Evolutionary conservation across 192 early-diverging fungal species (phyloP).

Genomic region (Piromyces sp.): DNA sequence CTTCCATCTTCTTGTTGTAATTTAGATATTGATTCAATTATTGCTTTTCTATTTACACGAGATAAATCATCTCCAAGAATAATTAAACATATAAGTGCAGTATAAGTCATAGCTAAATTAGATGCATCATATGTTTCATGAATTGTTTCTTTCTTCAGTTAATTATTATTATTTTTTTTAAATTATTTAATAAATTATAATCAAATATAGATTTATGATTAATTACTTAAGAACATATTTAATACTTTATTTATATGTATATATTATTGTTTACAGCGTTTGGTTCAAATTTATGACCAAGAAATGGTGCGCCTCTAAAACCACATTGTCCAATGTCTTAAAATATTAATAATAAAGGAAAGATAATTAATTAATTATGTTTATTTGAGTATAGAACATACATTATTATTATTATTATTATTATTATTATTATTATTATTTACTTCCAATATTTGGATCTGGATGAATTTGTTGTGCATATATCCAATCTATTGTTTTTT

Average conservation of each 20-base stretch:
- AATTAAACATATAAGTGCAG: constrained; percentile 58
- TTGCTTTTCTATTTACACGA: constrained; percentile 56
- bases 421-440: no score
- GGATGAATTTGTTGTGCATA: constrained; percentile 79
- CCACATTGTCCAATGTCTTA: constrained; percentile 29
- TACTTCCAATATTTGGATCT: neutral
- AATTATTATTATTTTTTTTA: neutral
- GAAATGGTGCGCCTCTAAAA: constrained; percentile 52
- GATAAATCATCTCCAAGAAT: constrained; percentile 78
- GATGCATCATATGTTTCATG: constrained; percentile 20
- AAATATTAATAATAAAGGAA: no score
- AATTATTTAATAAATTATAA: no score
- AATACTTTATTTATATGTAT: neutral
- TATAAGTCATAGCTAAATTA: constrained; percentile 76
- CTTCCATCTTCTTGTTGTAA: constrained; percentile 65
- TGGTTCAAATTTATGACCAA: constrained; percentile 30
- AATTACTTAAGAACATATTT: no score
- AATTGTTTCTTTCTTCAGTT: constrained; percentile 6
- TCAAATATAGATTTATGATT: no score
- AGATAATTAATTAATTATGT: no score
- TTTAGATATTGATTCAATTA: constrained; percentile 31
- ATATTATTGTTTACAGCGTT: constrained; percentile 18
- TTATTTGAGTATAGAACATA: no score
- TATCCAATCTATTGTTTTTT: constrained; percentile 82
- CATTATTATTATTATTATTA: no score